phyloP scores from a whole-genome alignment of 345 rosid species.

The Pugionium cornutum region DNA sequence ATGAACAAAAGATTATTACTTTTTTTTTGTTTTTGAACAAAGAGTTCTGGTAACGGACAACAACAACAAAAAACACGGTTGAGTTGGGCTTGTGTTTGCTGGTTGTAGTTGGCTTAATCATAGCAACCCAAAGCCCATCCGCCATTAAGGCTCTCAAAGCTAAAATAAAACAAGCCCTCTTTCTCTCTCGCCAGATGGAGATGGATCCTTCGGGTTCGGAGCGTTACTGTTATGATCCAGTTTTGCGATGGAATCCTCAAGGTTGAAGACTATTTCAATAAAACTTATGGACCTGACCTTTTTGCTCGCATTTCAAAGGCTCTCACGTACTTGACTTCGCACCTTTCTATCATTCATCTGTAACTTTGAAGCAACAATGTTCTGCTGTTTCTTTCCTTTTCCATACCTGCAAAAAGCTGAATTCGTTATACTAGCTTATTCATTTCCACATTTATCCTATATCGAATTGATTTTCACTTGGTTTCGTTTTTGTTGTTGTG shows the following conservation, averaged over 20 bases:
- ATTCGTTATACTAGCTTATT: no score
- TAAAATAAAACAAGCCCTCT: neutral
- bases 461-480: neutral
- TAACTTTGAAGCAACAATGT: no score
- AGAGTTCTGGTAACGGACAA: no score
- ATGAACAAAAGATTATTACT: neutral
- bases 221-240: conserved; percentile 79
- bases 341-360: neutral
- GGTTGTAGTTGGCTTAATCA: no score
- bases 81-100: no score
- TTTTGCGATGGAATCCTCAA: conserved; percentile 74
- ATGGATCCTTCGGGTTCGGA: conserved; percentile 58
- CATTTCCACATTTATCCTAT: neutral
- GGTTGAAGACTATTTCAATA: conserved; percentile 74
- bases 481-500: neutral
- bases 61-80: no score
- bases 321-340: conserved; percentile 53
- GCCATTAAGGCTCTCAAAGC: conserved; percentile 20
- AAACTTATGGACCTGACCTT: conserved; percentile 73
- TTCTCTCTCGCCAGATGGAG: conserved; percentile 30
- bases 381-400: no score
- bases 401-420: no score
- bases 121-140: conserved; percentile 20
- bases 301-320: conserved; percentile 77
- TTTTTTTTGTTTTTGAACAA: no score